Percentiles rank a stretch among this genome's conserved stretches.
phyloP scores from a whole-genome alignment of 768 basidiomycete species.

The Amanita rimosa region DNA sequence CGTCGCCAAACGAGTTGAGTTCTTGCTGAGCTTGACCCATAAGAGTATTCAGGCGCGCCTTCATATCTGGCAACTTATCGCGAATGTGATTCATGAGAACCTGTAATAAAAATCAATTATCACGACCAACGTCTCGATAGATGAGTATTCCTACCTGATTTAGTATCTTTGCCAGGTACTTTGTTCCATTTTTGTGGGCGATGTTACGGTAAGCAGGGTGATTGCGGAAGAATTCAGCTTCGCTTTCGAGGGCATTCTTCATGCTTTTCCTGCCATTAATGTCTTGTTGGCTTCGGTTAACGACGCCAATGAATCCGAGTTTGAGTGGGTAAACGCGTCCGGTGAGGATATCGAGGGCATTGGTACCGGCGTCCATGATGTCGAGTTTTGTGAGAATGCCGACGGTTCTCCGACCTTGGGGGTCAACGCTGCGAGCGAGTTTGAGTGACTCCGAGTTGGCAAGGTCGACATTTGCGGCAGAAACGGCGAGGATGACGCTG shows the following conservation, averaged over 20 bases:
- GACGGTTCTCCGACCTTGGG: slow-evolving; percentile 92
- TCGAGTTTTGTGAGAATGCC: slow-evolving; percentile 97
- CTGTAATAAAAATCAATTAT: slow-evolving; percentile 20
- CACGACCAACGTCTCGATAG: neutral
- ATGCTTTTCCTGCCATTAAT: slow-evolving; percentile 84
- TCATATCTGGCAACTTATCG: slow-evolving; percentile 99
- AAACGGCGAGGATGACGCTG: slow-evolving; percentile 94
- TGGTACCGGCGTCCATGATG: slow-evolving; percentile 98
- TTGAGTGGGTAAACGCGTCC: slow-evolving; percentile 97
- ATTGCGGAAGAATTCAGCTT: slow-evolving; percentile 82
- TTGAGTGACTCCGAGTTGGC: slow-evolving; percentile 98
- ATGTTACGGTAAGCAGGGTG: slow-evolving; percentile 93
- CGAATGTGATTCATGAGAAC: slow-evolving; percentile 96
- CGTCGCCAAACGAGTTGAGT: slow-evolving; percentile 90
- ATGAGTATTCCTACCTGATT: slow-evolving; percentile 58
- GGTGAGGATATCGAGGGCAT: slow-evolving; percentile 41
- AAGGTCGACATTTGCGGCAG: slow-evolving; percentile 95
- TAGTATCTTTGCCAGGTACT: slow-evolving; percentile 83
- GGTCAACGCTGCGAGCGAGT: slow-evolving; percentile 90
- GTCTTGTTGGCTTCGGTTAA: slow-evolving; percentile 96
- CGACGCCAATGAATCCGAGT: slow-evolving; percentile 95
- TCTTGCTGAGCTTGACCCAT: slow-evolving; percentile 99
- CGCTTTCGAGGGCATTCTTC: slow-evolving; percentile 73
- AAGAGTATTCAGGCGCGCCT: slow-evolving; percentile 90
- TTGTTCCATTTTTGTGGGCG: slow-evolving; percentile 96